Base-by-base conservation (phyloP, 169 alveolate species). In the Eimeria necatrix region DNA sequence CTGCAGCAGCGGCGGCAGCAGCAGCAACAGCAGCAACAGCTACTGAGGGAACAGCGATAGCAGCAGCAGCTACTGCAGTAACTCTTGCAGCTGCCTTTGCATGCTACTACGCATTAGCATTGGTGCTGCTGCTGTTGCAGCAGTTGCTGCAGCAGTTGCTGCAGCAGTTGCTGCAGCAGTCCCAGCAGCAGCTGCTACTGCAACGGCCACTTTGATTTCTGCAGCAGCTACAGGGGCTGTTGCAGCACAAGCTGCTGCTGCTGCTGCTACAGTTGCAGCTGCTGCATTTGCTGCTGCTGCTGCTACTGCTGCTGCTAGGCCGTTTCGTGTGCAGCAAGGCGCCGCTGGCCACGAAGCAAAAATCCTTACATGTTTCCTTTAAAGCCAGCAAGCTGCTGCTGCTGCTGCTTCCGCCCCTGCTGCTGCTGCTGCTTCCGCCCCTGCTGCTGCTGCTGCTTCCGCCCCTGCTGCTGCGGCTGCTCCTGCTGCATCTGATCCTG, bases 131-230 rank as follows among this genome's bases (percentile, higher is more conserved):
- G 87, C 24, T 48, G 41, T 26, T 24, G 18, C 83, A 9, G 83
- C 61, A 32, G 73, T 26, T 32, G 24, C 87, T n/a, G 64, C 56
- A 32, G 32, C 87, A 32, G 61, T 10, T 48, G 41, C 26, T 24
- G 51, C 83, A 9, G 83, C 87, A 32, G 73, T 26, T 61, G 73
- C 73, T 48, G 56, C 61, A 26, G 32, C 8, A 41, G 64, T 48
- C 7, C 10, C 87, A 48, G 32, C 87, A 76, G 61, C 64, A 76
- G 87, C 87, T 12, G 56, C 56, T 41, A 49, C 61, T 12, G 87
- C 24, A 5, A 48, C 4, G 6, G 61, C 32, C 20, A 12, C 61
- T 41, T 76, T 7, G 18, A 10, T 5, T n/a, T 20, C 20, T 14
- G 64, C 83, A 71, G 3, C 83, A 71, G 51, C 83, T 4, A 48